Evolutionary conservation across 2,329 filamentous ascomycete genomes (phyloP).

Genomic region (Penicillium sp.): DNA sequence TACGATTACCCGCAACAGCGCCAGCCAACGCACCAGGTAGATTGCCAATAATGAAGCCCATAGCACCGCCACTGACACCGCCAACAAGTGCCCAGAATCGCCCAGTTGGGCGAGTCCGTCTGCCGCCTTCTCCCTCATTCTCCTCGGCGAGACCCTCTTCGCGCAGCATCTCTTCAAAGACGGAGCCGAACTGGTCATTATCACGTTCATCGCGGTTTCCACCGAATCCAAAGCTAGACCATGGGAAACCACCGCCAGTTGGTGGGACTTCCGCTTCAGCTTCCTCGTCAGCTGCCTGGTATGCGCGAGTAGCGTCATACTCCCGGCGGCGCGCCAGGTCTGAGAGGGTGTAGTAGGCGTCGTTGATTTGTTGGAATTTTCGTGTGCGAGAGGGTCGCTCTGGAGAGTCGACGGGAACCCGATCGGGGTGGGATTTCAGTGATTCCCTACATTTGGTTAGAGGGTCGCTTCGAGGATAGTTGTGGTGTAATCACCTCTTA

Average conservation of each 20-base stretch:
- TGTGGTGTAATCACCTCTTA: constrained; percentile 63
- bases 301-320: constrained; percentile 71
- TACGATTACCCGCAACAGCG: constrained; percentile 83
- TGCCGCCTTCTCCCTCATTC: constrained; percentile 50
- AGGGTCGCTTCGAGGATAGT: constrained; percentile 3
- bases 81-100: constrained; percentile 87
- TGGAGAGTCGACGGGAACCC: constrained; percentile 77
- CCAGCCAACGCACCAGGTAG: constrained; percentile 85
- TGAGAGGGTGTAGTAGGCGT: constrained; percentile 88
- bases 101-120: constrained; percentile 53
- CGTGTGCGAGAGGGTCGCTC: constrained; percentile 79
- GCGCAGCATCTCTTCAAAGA: constrained; percentile 87
- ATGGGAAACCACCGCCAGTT: constrained; percentile 63
- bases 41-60: constrained; percentile 95
- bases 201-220: constrained; percentile 38
- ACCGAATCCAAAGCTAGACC: constrained; percentile 68
- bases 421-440: constrained; percentile 89
- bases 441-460: constrained; percentile 61
- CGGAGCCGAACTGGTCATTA: constrained; percentile 80
- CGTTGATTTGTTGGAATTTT: constrained; percentile 87
- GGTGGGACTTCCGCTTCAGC: constrained; percentile 51
- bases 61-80: constrained; percentile 78
- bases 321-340: constrained; percentile 73
- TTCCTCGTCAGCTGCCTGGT: constrained; percentile 46
- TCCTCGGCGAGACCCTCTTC: constrained; percentile 80